Percentiles rank a stretch among this genome's conserved stretches.
phyloP scores from a whole-genome alignment of 2,329 filamentous ascomycete genomes.

The Aspergillus fumigatus region DNA sequence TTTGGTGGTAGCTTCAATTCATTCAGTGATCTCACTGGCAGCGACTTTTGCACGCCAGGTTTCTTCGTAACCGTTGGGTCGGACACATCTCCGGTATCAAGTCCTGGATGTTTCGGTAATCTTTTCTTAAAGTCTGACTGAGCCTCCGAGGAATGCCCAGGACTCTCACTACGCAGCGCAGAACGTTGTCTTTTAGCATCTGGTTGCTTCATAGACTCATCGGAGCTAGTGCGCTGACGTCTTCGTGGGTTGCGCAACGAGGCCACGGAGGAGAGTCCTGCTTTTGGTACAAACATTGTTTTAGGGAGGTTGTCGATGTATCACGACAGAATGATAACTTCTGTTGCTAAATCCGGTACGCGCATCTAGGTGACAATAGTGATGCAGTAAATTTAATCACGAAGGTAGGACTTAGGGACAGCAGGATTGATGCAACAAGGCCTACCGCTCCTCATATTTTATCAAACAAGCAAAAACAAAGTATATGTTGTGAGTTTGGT shows the following conservation, averaged over 20 bases:
- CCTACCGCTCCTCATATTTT: neutral
- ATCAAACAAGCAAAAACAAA: neutral
- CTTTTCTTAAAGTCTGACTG: constrained; percentile 14
- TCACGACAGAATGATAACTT: neutral
- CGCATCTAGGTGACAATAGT: neutral
- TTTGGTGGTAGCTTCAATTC: constrained; percentile 31
- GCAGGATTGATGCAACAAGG: neutral
- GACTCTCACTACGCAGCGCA: constrained; percentile 34
- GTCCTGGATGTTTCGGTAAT: constrained; percentile 11
- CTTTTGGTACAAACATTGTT: constrained; percentile 39
- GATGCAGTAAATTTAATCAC: neutral
- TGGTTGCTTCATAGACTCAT: constrained; percentile 43
- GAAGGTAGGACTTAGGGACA: neutral
- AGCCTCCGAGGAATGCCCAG: constrained; percentile 22
- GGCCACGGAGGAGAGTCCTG: constrained; percentile 19
- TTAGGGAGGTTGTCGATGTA: neutral
- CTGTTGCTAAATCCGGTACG: neutral
- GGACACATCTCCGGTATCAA: constrained; percentile 9
- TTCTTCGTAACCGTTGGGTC: constrained; percentile 14
- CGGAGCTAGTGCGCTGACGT: constrained; percentile 39
- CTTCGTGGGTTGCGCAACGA: constrained; percentile 34
- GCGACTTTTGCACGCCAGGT: constrained; percentile 21
- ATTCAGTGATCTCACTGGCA: constrained; percentile 36
- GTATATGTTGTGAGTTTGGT: neutral
- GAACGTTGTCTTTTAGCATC: constrained; percentile 46